These are phyloP conservation scores for Sphagnum contortum DNA, from an alignment of 225 moss, liverwort and hornwort genomes.

Conservation along the genomic window DNA sequence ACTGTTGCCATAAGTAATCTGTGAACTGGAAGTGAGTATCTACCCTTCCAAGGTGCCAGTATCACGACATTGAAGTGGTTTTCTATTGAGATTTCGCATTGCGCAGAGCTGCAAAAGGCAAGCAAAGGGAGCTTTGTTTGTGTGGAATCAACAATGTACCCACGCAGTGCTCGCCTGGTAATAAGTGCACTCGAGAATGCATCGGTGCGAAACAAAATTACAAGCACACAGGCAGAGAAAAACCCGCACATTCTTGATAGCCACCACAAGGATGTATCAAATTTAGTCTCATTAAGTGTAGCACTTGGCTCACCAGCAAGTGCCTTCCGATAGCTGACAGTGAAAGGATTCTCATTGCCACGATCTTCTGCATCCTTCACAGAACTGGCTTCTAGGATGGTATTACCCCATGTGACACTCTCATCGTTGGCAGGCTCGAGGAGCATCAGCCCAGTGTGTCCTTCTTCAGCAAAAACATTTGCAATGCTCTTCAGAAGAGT, in stretches of 20 bases:
- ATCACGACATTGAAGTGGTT: constrained; percentile 10
- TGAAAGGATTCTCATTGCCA: constrained; percentile 29
- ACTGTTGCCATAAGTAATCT: constrained; percentile 9
- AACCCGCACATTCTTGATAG: constrained; percentile 15
- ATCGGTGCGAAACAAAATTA: constrained; percentile 16
- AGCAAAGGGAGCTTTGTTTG: constrained; percentile 35
- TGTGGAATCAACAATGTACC: constrained; percentile 23
- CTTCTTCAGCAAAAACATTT: background rate
- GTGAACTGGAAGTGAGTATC: constrained; percentile 13
- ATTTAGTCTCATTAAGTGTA: background rate
- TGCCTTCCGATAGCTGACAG: constrained; percentile 4
- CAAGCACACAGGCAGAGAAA: constrained; percentile 7
- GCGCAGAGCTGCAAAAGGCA: constrained; percentile 16
- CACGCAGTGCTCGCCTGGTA: constrained; percentile 24
- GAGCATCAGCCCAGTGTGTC: constrained; percentile 13
- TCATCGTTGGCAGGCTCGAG: constrained; percentile 19
- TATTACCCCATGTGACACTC: constrained; percentile 15
- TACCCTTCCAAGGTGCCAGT: constrained; percentile 5
- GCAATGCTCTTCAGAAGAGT: constrained; percentile 3
- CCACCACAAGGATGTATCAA: constrained; percentile 19
- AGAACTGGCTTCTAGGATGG: constrained; percentile 24
- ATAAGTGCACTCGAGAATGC: constrained; percentile 19
- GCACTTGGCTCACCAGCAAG: constrained; percentile 7
- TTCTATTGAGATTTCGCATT: background rate
- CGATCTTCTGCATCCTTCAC: constrained; percentile 23